These are phyloP conservation scores for Fraxinus anomala DNA, from an alignment of 257 asterid genomes.

Conservation along the genomic window DNA sequence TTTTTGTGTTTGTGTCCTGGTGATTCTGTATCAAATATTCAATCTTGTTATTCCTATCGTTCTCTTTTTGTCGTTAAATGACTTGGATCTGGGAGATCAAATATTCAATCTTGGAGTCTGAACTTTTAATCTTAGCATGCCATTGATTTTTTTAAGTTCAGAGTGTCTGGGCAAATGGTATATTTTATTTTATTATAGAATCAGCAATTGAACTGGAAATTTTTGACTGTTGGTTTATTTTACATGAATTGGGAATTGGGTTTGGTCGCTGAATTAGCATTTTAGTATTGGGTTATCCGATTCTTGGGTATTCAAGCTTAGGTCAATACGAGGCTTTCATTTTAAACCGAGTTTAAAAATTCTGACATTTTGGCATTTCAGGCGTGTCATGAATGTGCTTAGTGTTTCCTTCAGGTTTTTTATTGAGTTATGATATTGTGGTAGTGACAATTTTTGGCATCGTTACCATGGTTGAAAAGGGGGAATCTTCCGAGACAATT, in stretches of 20 bases:
- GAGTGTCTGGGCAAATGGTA: constrained; percentile 12
- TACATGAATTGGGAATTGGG: constrained; percentile 20
- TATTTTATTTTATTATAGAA: constrained; percentile 21
- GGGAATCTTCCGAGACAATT: constrained; percentile 63
- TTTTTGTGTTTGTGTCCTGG: neutral
- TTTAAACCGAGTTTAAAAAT: constrained; percentile 11
- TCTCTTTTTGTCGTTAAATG: constrained; percentile 12
- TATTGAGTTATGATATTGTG: constrained; percentile 14
- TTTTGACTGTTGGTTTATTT: constrained; percentile 7
- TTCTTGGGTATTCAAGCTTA: constrained; percentile 11
- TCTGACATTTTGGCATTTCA: neutral
- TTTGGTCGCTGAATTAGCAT: constrained; percentile 17
- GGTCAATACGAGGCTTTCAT: constrained; percentile 15
- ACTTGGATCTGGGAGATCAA: constrained; percentile 32
- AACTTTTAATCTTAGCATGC: neutral
- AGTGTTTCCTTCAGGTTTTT: constrained; percentile 19
- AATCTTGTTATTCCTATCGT: constrained; percentile 4
- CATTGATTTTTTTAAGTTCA: constrained; percentile 21
- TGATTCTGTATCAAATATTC: constrained; percentile 23
- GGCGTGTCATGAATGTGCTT: constrained; percentile 5
- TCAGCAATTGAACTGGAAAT: constrained; percentile 14
- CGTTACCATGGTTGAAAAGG: constrained; percentile 43
- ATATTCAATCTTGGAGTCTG: constrained; percentile 13
- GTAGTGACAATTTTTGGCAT: constrained; percentile 21
- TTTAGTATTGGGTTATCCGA: constrained; percentile 1